Conservation (phyloP, 345 rosid genomes). For the Zanthoxylum bungeanum region DNA sequence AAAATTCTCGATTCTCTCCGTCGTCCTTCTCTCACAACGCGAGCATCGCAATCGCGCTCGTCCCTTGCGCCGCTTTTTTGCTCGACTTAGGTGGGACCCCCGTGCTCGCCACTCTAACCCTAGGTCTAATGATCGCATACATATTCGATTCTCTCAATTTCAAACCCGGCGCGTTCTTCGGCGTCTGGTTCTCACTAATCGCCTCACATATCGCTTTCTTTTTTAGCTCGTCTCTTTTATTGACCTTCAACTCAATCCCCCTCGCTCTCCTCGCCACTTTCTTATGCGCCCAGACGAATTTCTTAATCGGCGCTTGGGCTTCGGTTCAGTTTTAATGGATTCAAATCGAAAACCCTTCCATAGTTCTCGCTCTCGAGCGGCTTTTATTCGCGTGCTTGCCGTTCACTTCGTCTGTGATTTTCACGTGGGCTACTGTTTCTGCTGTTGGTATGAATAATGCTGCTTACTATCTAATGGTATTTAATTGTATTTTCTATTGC, state of each 20-base stretch:
- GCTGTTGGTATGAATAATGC: conserved; percentile 90
- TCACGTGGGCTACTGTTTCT: conserved; percentile 93
- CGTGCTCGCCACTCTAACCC: conserved; percentile 65
- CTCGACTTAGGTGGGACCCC: conserved; percentile 97
- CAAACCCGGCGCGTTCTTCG: conserved; percentile 80
- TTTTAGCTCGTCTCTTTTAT: conserved; percentile 63
- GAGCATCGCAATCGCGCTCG: conserved; percentile 76
- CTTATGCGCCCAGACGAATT: conserved; percentile 74
- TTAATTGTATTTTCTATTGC: conserved; percentile 90
- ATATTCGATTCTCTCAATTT: conserved; percentile 82
- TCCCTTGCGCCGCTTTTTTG: conserved; percentile 81
- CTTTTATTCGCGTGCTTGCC: conserved; percentile 87
- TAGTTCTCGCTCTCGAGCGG: conserved; percentile 86
- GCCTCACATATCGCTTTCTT: conserved; percentile 94
- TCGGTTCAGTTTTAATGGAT: conserved; percentile 99
- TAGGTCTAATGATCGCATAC: conserved; percentile 86
- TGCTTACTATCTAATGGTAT: conserved; percentile 72
- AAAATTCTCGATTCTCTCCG: conserved; percentile 69
- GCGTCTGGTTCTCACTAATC: conserved; percentile 82
- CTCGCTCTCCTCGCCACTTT: conserved; percentile 67
- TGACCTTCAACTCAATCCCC: conserved; percentile 57
- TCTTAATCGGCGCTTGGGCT: conserved; percentile 85
- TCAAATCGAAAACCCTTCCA: conserved; percentile 81
- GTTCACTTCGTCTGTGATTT: conserved; percentile 66
- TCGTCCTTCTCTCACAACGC: conserved; percentile 77